A percentile compares a stretch with the other conserved stretches of the same genome.
Conservation (phyloP, 768 basidiomycete genomes). For the Lactarius pseudohatsudake region DNA sequence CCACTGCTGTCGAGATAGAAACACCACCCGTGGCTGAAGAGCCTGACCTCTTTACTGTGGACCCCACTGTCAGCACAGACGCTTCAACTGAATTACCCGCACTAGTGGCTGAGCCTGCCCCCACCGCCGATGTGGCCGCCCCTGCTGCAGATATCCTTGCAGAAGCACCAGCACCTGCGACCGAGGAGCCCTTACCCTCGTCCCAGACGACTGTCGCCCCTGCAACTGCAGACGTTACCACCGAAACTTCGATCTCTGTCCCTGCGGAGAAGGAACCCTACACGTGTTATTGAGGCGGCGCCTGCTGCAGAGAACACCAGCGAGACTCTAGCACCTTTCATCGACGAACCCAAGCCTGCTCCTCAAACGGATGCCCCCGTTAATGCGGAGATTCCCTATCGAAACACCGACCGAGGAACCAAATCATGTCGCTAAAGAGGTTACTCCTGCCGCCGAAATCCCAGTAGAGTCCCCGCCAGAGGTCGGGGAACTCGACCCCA, state of each 20-base stretch:
- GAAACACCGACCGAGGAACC: background rate
- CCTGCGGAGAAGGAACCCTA: background rate
- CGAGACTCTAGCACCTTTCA: background rate
- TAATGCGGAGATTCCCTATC: background rate
- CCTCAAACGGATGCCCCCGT: background rate
- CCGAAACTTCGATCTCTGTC: background rate
- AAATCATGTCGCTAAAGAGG: background rate
- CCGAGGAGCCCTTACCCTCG: background rate
- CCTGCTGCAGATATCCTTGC: background rate
- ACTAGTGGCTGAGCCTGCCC: background rate
- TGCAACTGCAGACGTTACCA: background rate
- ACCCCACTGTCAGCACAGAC: background rate
- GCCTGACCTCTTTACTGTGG: background rate
- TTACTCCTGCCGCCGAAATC: background rate
- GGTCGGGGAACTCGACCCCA: slow-evolving; percentile 1
- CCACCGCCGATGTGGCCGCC: background rate
- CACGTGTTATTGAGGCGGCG: background rate
- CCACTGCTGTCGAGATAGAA: background rate
- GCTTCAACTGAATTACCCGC: background rate
- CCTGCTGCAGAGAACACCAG: background rate
- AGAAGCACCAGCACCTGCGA: background rate
- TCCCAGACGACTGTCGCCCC: background rate
- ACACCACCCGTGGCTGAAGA: background rate
- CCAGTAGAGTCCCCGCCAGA: background rate
- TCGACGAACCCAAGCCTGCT: background rate